Evolutionary conservation across 1,139 yeast genomes (phyloP), one percentile per base, ranked within the genome.

Genomic region (Trichomonascaceae sp.): DNA sequence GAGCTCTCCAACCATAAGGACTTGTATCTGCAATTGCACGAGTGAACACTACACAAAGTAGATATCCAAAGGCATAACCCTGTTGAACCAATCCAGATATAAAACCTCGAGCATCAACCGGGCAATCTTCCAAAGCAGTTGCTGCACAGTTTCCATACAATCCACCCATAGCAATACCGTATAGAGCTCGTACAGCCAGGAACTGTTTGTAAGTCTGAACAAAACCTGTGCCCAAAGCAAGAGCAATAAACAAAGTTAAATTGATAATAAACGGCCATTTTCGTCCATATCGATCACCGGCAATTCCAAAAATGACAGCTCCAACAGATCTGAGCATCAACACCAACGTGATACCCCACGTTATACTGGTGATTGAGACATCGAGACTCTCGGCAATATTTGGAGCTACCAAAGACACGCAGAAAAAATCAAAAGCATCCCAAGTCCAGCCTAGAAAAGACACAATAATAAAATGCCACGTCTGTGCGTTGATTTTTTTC

Each of bases 311-410:
- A 38, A 83, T 71, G 38, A 84, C 67, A 13, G 93, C 90, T 53
- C 95, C 95, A n/a, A 84, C 82, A 3, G 90, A 82, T 62, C 95
- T 77, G 60, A 86, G 74, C 91, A 87, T 85, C 55, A 86, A 77
- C 47, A 86, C 95, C 55, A 86, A 73, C 0, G 95, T 86, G 59
- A 86, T 82, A 57, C 91, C 93, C 91, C 93, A 86, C 4, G 91
- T 81, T 58, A 86, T 75, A 51, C 80, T 79, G 38, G 79, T 76
- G 43, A 80, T 79, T 13, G 74, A 61, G 32, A 73, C 76, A 56
- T 74, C 74, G 55, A 86, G 77, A 41, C 80, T 73, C 36, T 66
- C 61, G 4, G 93, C 88, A 53, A 86, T 75, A 9, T 69, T 71
- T 1, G 81, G 60, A 18, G 84, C 84, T 58, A 84, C 79, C 47